Evolutionary conservation across 148 eudicot species (phyloP), one percentile per base, ranked within the genome.

Genomic region (Chenopodium suecicum): DNA sequence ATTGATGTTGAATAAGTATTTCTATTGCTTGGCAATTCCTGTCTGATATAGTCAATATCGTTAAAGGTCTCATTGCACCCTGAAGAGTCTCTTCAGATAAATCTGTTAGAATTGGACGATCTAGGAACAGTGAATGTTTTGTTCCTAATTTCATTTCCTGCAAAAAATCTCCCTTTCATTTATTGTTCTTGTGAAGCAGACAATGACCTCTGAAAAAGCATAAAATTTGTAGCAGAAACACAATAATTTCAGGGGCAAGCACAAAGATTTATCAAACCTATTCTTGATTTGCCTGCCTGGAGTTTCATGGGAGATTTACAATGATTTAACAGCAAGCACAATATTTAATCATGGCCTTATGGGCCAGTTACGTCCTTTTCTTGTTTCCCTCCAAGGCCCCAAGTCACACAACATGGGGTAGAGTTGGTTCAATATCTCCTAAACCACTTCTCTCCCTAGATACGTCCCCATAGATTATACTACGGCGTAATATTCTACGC

Each of bases 1-100:
- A 37, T 48, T 56, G 65, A 50, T 48, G 27, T 60, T 56, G 50
- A 76, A 76, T 76, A 76, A 76, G 50, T 14, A 19, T 20, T 76
- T 27, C 27, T 23, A 76, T 62, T 9, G 22, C 19, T 34, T 56
- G 68, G 48, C 27, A 32, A 31, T 20, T 27, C 25, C 25, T 41
- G 56, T 27, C 70, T 0, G 32, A 27, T 9, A 66, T 8, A 12
- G 16, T 66, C 1, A 2, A 34, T 34, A 34, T 2, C 5, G 41
- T 34, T 34, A 34, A 54, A 14, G 60, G 46, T 31, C n/a, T 44
- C 34, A 19, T 70, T 37, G 74, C 16, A 2, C 48, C 31, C 10
- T 16, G 27, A 41, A 41, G 25, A 19, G 46, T 32, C 48, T 70
- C 16, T 23, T 70, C 25, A 7, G 48, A 37, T 7, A 70, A 14